phyloP scores from a whole-genome alignment of 345 rosid genomes.

The Syzygium grande region DNA sequence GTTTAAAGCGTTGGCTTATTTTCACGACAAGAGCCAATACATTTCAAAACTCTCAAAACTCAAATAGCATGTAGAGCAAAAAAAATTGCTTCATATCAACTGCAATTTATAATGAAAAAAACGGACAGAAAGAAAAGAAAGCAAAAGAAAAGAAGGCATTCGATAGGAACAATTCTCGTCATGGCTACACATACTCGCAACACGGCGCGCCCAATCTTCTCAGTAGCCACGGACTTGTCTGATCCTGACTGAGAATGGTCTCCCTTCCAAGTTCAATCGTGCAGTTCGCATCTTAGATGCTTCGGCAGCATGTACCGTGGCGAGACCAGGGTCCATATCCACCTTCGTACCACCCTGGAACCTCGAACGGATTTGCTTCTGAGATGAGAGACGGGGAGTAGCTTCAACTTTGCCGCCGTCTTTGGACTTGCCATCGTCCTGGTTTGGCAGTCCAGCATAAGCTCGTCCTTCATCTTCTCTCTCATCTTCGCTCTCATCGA shows the following conservation, averaged over 20 bases:
- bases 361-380: conserved; percentile 13
- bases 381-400: not conserved
- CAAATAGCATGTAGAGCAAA: not conserved
- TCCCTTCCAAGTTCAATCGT: conserved; percentile 15
- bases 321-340: conserved; percentile 3
- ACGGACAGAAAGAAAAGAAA: not conserved
- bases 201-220: conserved; percentile 5
- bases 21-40: not conserved
- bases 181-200: not conserved
- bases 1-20: not conserved
- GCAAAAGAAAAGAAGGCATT: not conserved
- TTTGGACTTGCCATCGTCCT: not conserved
- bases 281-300: not conserved
- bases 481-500: not conserved
- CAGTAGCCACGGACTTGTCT: conserved; percentile 56
- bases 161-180: not conserved
- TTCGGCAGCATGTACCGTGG: not conserved
- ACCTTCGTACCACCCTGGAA: conserved; percentile 22
- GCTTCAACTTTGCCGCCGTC: not conserved
- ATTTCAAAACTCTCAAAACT: not conserved
- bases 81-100: not conserved
- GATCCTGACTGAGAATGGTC: conserved; percentile 47
- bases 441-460: not conserved
- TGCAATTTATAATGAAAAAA: not conserved
- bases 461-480: not conserved